Base-by-base conservation (phyloP, 257 asterid genomes). In the Nicotiana tabacum region DNA sequence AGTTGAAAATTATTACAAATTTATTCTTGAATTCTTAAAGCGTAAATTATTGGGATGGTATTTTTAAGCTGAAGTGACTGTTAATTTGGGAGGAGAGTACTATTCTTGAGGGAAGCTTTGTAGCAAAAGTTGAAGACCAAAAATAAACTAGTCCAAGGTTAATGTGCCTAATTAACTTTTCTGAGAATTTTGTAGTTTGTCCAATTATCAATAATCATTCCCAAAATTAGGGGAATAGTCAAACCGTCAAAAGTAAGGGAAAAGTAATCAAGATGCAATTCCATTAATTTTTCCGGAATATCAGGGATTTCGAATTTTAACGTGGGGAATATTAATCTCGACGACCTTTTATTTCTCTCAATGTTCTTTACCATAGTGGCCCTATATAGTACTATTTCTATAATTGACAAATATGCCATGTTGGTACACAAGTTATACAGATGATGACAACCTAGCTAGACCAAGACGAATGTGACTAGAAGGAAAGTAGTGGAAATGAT, bases 241-340 rank as follows among this genome's bases (percentile, higher is more conserved):
- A 86, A 35, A 64, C 21, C 18, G 62, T 33, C 33, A 86, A 35
- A 43, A 43, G 48, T 39, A 39, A 39, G 48, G 10, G 48, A 39
- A 39, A 64, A 39, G 64, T 78, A 53, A 21, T 11, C 33, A 37
- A 77, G 46, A 66, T 69, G 37, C 83, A 65, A 27, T 65, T 62
- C 17, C 82, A 30, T 60, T 16, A 88, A 78, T 69, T 86, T 85
- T 74, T 84, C 85, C 94, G 65, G 18, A 80, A 87, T 85, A 85
- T 84, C 16, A 62, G 92, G 91, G 83, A 82, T 83, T 72, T 61
- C 57, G 67, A 15, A 35, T 62, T 76, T 62, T 62, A 62, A 62
- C 33, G 29, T 9, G 16, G 6, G 65, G 65, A 58, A 58, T 58
- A 17, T 74, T 6, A 74, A 48, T 6, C 16, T 46, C 48, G 61